Evolutionary conservation across 768 basidiomycete genomes (phyloP).

Genomic region (Hygrocybe punicea): DNA sequence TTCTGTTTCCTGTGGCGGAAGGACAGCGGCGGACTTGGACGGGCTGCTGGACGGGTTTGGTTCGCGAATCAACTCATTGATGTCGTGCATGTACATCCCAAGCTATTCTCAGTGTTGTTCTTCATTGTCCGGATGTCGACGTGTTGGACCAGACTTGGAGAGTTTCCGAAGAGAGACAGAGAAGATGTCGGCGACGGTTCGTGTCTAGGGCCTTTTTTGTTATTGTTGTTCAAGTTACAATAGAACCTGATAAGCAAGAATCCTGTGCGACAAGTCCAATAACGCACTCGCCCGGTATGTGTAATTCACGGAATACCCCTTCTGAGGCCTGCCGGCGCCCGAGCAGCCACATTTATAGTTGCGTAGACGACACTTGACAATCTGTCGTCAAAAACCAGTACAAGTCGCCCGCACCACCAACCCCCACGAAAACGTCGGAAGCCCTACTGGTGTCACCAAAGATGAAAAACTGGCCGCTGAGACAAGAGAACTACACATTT

Average conservation of each 20-base stretch:
- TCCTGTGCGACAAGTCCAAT: slow-evolving; percentile 55
- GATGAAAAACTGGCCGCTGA: slow-evolving; percentile 18
- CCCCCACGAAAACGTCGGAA: too few relatives aligned
- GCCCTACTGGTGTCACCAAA: not conserved
- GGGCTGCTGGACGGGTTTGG: slow-evolving; percentile 59
- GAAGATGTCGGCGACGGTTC: slow-evolving; percentile 55
- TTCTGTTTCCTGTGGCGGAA: slow-evolving; percentile 61
- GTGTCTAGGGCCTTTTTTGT: slow-evolving; percentile 18
- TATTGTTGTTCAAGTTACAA: too few relatives aligned
- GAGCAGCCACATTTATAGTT: slow-evolving; percentile 35
- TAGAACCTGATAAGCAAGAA: slow-evolving; percentile 20
- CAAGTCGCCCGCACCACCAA: too few relatives aligned
- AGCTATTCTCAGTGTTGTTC: too few relatives aligned
- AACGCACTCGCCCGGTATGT: slow-evolving; percentile 58
- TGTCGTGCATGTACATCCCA: slow-evolving; percentile 16
- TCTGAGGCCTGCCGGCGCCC: slow-evolving; percentile 54
- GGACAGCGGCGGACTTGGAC: slow-evolving; percentile 46
- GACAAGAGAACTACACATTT: slow-evolving; percentile 62
- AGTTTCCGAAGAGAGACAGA: slow-evolving; percentile 42
- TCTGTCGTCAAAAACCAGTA: too few relatives aligned
- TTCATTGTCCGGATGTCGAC: too few relatives aligned
- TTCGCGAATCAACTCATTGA: slow-evolving; percentile 67
- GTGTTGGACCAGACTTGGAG: too few relatives aligned
- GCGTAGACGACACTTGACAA: too few relatives aligned
- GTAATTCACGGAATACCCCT: slow-evolving; percentile 1